Percentiles rank a stretch among this genome's conserved stretches.
Evolutionary conservation across 495 filamentous ascomycete genomes (phyloP).

Genomic region (Saxophila tyrrhenica): DNA sequence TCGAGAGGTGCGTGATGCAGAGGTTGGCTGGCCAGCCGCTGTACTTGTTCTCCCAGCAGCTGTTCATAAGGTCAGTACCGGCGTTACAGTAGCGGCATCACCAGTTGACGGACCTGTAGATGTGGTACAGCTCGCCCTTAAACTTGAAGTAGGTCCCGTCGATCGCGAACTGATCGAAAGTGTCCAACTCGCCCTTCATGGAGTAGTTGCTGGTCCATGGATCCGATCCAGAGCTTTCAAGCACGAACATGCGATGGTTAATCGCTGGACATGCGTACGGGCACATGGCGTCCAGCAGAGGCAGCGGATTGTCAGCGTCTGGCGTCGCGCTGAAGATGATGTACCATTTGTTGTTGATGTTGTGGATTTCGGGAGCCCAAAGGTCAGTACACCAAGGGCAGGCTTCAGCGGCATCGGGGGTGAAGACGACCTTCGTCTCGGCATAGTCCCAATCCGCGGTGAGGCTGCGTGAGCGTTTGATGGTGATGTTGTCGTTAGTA

Average conservation of each 20-base stretch:
- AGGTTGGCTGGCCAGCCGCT: slow-evolving; percentile 41
- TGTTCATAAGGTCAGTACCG: not conserved
- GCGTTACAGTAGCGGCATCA: not conserved
- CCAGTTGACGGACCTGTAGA: slow-evolving; percentile 27
- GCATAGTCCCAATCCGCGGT: slow-evolving; percentile 35
- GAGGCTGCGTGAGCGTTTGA: slow-evolving; percentile 19
- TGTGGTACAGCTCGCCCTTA: slow-evolving; percentile 34
- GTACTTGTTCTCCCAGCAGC: slow-evolving; percentile 37
- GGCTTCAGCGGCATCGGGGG: slow-evolving; percentile 31
- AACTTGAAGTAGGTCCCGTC: slow-evolving; percentile 41
- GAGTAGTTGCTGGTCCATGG: slow-evolving; percentile 34
- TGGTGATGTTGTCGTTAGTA: slow-evolving; percentile 23
- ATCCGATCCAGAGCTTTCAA: slow-evolving; percentile 31
- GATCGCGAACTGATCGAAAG: slow-evolving; percentile 42
- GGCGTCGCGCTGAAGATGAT: slow-evolving; percentile 42
- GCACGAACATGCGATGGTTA: slow-evolving; percentile 42
- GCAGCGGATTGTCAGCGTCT: slow-evolving; percentile 34
- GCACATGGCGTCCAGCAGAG: slow-evolving; percentile 25
- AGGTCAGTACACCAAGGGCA: slow-evolving; percentile 25
- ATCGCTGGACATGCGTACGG: slow-evolving; percentile 31
- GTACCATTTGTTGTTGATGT: slow-evolving; percentile 37
- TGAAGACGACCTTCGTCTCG: slow-evolving; percentile 34
- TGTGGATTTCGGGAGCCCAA: slow-evolving; percentile 41
- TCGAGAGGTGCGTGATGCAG: slow-evolving; percentile 38
- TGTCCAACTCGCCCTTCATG: slow-evolving; percentile 36